Percentiles rank a stretch among this genome's conserved stretches.
phyloP scores from a whole-genome alignment of 805 yeast species.

The Candida bentonensis region DNA sequence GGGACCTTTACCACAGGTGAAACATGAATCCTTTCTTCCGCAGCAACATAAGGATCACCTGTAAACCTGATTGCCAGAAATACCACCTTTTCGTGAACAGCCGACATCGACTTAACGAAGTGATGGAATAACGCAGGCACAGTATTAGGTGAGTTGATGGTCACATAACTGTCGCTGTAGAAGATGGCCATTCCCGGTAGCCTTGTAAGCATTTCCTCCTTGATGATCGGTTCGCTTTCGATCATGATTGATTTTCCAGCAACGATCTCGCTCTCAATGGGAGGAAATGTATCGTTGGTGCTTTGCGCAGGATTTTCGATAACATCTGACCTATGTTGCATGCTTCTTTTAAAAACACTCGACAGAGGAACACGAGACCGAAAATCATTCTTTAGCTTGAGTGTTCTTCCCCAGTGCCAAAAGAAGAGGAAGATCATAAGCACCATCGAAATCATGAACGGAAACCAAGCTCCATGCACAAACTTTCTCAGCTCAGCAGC shows the following conservation, averaged over 20 bases:
- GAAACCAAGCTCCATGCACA: conserved; percentile 51
- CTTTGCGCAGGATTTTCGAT: background rate
- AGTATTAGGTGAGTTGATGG: conserved; percentile 29
- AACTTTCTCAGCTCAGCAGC: conserved; percentile 37
- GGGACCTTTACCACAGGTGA: conserved; percentile 26
- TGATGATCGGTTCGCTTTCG: conserved; percentile 4
- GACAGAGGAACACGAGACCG: conserved; percentile 17
- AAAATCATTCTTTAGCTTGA: conserved; percentile 27
- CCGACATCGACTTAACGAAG: conserved; percentile 27
- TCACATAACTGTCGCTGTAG: conserved; percentile 24
- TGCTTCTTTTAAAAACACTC: background rate
- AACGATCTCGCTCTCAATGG: background rate
- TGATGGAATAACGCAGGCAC: conserved; percentile 30
- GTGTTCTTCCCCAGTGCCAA: conserved; percentile 37
- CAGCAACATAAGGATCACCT: conserved; percentile 28
- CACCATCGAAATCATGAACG: conserved; percentile 32
- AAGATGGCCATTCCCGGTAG: conserved; percentile 28
- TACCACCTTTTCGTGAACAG: conserved; percentile 31
- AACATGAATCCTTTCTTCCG: conserved; percentile 27
- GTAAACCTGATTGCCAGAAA: conserved; percentile 30
- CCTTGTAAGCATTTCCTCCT: conserved; percentile 5
- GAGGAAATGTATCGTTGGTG: background rate
- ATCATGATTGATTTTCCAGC: conserved; percentile 1
- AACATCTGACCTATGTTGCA: background rate
- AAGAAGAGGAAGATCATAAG: conserved; percentile 25